Evolutionary conservation across 192 early-diverging fungal genomes (phyloP).

Genomic region (Linnemannia zychae): DNA sequence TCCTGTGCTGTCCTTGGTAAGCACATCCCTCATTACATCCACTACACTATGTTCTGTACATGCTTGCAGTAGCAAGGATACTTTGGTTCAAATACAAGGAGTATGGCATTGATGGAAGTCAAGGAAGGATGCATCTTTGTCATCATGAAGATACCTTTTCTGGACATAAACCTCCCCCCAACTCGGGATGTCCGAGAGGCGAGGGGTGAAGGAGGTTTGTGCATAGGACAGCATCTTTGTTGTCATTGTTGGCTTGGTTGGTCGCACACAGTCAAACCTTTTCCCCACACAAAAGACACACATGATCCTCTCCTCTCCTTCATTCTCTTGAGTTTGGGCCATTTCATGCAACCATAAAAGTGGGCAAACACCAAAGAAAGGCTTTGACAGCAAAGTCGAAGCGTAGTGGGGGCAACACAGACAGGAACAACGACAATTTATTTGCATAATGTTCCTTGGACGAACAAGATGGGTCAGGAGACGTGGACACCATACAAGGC

Average conservation of each 20-base stretch:
- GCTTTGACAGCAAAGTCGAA: background rate
- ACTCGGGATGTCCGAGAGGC: background rate
- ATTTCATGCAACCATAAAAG: conserved; percentile 10
- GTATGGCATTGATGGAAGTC: background rate
- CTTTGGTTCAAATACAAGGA: no score
- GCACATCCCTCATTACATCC: background rate
- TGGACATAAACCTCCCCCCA: background rate
- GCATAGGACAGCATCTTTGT: background rate
- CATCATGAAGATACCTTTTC: conserved; percentile 3
- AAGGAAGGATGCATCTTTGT: background rate
- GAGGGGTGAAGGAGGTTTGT: background rate
- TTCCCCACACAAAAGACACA: background rate
- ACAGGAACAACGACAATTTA: background rate
- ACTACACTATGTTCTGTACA: background rate
- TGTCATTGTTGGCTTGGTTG: background rate
- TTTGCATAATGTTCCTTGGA: no score
- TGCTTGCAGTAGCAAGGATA: background rate
- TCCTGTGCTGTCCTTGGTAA: conserved; percentile 55
- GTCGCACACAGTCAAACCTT: background rate
- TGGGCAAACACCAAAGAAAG: background rate
- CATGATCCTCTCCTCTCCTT: background rate
- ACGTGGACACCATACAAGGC: background rate
- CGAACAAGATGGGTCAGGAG: background rate
- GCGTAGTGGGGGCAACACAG: background rate
- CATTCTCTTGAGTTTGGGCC: background rate